These are phyloP conservation scores for Jacaranda mimosifolia DNA, from an alignment of 257 asterid species.

Conservation along the genomic window DNA sequence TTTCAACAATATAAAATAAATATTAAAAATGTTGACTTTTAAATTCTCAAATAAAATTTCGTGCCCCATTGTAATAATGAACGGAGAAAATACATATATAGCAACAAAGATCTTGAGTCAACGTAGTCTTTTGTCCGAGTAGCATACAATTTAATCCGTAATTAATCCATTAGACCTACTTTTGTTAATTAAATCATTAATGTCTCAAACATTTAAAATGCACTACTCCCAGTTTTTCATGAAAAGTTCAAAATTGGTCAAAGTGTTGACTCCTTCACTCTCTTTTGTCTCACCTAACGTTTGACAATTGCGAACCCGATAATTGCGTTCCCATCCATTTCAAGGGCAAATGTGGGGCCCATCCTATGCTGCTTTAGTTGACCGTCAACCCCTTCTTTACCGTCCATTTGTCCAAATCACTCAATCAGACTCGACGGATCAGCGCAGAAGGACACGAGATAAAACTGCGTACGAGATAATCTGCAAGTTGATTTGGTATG, in stretches of 20 bases:
- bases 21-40: too few relatives aligned
- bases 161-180: not conserved
- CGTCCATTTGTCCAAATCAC: slow-evolving; percentile 24
- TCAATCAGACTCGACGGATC: slow-evolving; percentile 15
- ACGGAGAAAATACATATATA: too few relatives aligned
- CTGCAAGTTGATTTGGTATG: too few relatives aligned
- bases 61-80: too few relatives aligned
- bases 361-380: not conserved
- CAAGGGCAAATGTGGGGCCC: slow-evolving; percentile 1
- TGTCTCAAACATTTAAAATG: too few relatives aligned
- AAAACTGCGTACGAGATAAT: too few relatives aligned
- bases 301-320: slow-evolving; percentile 27
- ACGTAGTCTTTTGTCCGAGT: too few relatives aligned
- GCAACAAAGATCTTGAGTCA: too few relatives aligned
- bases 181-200: not conserved
- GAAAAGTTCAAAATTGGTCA: slow-evolving; percentile 11
- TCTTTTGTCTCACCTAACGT: slow-evolving; percentile 29
- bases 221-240: too few relatives aligned
- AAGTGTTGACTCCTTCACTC: not conserved
- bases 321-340: slow-evolving; percentile 8
- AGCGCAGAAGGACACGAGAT: not conserved
- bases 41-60: too few relatives aligned
- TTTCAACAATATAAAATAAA: too few relatives aligned
- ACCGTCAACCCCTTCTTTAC: not conserved
- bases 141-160: too few relatives aligned